phyloP scores from a whole-genome alignment of 2,329 filamentous ascomycete genomes.

The Colletotrichum destructivum region DNA sequence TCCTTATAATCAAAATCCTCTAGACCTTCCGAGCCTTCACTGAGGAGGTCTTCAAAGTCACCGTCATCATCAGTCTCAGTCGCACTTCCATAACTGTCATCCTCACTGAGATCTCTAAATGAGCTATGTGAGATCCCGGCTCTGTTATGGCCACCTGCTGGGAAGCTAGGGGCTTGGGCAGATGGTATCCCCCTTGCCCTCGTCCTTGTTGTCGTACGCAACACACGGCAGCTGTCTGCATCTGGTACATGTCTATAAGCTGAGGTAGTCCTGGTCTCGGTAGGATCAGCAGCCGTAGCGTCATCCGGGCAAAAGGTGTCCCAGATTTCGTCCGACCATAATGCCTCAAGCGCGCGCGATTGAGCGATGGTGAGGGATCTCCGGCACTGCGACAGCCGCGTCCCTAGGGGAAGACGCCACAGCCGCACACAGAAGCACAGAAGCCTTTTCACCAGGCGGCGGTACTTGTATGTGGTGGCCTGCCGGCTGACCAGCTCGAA shows the following conservation, averaged over 20 bases:
- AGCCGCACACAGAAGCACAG: background rate
- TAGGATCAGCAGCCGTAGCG: background rate
- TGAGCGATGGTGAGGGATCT: background rate
- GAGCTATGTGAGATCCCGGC: background rate
- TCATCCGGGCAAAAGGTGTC: background rate
- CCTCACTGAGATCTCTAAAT: background rate
- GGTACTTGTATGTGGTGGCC: background rate
- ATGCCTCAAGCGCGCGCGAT: background rate
- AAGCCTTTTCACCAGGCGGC: background rate
- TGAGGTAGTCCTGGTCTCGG: background rate
- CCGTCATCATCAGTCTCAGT: background rate
- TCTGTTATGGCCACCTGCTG: background rate
- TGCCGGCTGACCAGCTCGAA: conserved; percentile 6
- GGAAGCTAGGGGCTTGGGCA: background rate
- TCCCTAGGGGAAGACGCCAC: background rate
- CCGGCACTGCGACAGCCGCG: background rate
- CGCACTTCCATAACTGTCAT: background rate
- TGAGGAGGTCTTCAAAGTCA: background rate
- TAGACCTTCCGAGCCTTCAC: background rate
- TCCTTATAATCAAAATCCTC: background rate
- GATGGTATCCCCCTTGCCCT: background rate
- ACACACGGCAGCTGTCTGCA: background rate
- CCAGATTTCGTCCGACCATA: background rate
- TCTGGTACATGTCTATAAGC: background rate
- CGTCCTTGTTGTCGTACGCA: background rate